Conservation (phyloP, 345 rosid genomes). For the Carallia brachiata region DNA sequence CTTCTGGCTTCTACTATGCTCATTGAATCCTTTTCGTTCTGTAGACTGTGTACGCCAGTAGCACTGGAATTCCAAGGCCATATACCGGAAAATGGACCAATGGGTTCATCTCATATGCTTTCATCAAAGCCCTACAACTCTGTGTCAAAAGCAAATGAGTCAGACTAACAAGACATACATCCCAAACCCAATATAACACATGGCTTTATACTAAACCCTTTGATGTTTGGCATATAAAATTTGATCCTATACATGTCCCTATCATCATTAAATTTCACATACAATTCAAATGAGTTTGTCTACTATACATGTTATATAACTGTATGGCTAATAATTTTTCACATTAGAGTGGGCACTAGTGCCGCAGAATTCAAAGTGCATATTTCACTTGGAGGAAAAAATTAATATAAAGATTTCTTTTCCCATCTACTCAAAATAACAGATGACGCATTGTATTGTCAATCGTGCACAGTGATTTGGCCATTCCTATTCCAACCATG, state of each 20-base stretch:
- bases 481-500: too few species aligned
- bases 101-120: conserved; percentile 90
- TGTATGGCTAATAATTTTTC: too few species aligned
- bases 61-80: conserved; percentile 56
- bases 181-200: too few species aligned
- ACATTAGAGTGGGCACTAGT: too few species aligned
- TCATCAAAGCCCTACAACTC: conserved; percentile 68
- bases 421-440: background rate
- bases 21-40: conserved; percentile 42
- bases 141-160: conserved; percentile 28
- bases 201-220: too few species aligned
- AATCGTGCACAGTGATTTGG: too few species aligned
- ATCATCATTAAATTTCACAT: too few species aligned
- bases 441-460: too few species aligned
- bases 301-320: too few species aligned
- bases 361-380: background rate
- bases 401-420: background rate
- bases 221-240: too few species aligned
- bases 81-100: conserved; percentile 72
- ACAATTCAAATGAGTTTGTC: too few species aligned
- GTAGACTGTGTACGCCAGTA: conserved; percentile 48
- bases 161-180: background rate
- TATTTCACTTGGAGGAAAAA: background rate
- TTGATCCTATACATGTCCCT: too few species aligned
- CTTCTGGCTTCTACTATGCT: background rate